Evolutionary conservation across 2,329 filamentous ascomycete genomes (phyloP), one percentile per base, ranked within the genome.

Genomic region (Hypoxylon sp.): DNA sequence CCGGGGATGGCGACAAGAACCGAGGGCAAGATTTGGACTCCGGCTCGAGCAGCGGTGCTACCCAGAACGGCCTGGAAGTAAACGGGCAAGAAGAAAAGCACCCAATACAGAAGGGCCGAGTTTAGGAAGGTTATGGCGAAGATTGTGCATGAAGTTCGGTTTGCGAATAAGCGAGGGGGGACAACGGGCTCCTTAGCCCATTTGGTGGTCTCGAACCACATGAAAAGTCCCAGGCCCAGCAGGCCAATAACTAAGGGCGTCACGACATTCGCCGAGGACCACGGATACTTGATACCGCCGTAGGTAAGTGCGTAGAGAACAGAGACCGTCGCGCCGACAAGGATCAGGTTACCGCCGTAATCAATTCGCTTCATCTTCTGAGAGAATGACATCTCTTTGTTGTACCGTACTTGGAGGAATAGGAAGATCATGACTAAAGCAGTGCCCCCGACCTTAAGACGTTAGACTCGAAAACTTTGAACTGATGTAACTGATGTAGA

Each of bases 111-210:
- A 37, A 37, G 2, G 3, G 81, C 62, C 3, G 75, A 75, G 42
- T 81, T 76, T 0, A 84, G 48, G 42, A 83, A 80, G 3, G 77
- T 80, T 6, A 77, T 68, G 6, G 74, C 62, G 51, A 78, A 79
- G 1, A 73, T 74, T 3, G 76, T 70, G 0, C 69, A 47, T 0
- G 70, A 75, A 0, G 83, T 85, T 1, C 80, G 77, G 67, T 82
- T 84, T 0, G 67, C 70, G 72, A 86, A 85, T 7, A 86, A 73
- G 6, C 75, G 74, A 0, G 78, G 75, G 0, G 84, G 83, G 61
- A 86, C 80, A 15, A 81, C 78, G 0, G 78, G 74, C 51, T 81
- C 75, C 2, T 27, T 19, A 50, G 62, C 3, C 35, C 29, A 24
- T 11, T 19, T 8, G 10, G n/a, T 44, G 11, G 17, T 46, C 50